Base-by-base conservation (phyloP, 2,329 filamentous ascomycete species). In the Fusarium clavum region DNA sequence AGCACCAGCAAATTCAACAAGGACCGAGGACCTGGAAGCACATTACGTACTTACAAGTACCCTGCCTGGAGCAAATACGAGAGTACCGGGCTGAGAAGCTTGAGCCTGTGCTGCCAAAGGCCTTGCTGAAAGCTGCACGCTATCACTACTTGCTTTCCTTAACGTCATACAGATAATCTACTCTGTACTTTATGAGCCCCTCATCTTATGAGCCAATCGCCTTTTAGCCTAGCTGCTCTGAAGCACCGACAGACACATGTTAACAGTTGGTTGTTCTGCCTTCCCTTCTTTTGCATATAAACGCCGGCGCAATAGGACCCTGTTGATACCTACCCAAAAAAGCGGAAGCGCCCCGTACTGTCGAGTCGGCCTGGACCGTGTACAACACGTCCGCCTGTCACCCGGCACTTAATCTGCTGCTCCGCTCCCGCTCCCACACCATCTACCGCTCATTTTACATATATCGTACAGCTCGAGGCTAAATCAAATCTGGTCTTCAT, bases 141-240 rank as follows among this genome's bases (percentile, higher is more conserved):
- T 7, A 41, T 43, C 34, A 29, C 32, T 43, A 40, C 24, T 41
- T 51, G 18, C 13, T 38, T 10, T 38, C 34, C 34, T 38, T 18
- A 24, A 40, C 18, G 34, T 38, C 25, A 22, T 43, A 53, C 24
- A 27, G 49, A 25, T 53, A 20, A 29, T 51, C 8, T 27, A 43
- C 47, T 44, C 44, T 56, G 30, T 25, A 52, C 27, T 43, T 40
- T 59, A 24, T 29, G 27, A 34, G 32, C 41, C 55, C 57, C 69
- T 64, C 62, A 24, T 49, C 44, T 59, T 52, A 49, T 66, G 22
- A 65, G 71, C 66, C 72, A 74, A 74, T 72, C 57, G 61, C 40
- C 47, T 55, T 20, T 56, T 64, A 62, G 32, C 38, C 56, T 63
- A 49, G 30, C 54, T 53, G 32, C 53, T 57, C 59, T 60, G 34